Conservation (phyloP, 164 flowering plant species). For the Platanus orientalis region DNA sequence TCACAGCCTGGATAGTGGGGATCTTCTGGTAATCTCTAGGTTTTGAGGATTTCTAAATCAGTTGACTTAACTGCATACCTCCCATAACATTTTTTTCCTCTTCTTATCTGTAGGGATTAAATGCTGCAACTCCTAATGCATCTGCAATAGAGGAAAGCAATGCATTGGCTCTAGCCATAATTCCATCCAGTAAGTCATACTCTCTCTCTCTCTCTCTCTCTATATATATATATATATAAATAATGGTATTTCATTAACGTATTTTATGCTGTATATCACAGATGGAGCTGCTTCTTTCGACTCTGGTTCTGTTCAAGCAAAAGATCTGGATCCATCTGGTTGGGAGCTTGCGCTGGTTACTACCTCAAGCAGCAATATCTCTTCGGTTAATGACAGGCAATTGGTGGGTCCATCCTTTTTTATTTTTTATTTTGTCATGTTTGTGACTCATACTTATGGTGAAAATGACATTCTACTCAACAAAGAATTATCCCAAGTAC, state of each 20-base stretch:
- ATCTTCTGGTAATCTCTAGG: constrained; percentile 59
- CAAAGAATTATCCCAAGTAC: no score
- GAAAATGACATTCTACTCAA: no score
- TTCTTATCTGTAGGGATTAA: constrained; percentile 54
- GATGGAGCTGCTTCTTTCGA: constrained; percentile 43
- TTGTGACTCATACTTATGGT: no score
- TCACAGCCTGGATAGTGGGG: constrained; percentile 49
- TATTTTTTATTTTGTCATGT: no score
- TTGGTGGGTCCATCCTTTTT: constrained; percentile 47
- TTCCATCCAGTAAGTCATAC: constrained; percentile 54
- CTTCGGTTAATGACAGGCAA: constrained; percentile 70
- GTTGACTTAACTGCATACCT: background rate
- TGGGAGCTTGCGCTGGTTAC: constrained; percentile 99
- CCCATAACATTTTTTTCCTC: background rate
- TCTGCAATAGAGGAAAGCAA: constrained; percentile 82
- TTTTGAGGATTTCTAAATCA: background rate
- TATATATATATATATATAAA: background rate
- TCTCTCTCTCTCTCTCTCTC: background rate
- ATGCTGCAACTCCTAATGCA: constrained; percentile 44
- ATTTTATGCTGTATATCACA: constrained; percentile 17
- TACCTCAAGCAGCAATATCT: constrained; percentile 67
- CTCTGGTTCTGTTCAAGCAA: constrained; percentile 37
- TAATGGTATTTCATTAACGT: background rate
- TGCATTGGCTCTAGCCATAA: constrained; percentile 90
- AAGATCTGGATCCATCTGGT: constrained; percentile 80